Evolutionary conservation across 2,329 filamentous ascomycete genomes (phyloP).

Genomic region (Aspergillus quadricinctus): DNA sequence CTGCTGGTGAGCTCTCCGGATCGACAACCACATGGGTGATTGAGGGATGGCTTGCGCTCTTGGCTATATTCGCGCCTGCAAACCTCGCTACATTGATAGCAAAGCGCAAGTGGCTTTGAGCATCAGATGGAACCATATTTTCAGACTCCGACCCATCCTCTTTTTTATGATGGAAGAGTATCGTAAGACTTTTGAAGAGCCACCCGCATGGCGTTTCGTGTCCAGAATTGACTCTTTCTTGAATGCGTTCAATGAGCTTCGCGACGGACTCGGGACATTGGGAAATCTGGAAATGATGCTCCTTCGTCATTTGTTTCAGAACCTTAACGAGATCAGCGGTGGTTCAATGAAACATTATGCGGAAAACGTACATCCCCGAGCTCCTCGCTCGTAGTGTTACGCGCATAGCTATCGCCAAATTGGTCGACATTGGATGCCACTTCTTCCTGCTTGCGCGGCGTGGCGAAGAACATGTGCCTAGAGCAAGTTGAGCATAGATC

Average conservation of each 20-base stretch:
- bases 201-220: conserved; percentile 38
- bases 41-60: conserved; percentile 47
- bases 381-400: conserved; percentile 63
- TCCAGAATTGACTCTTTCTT: conserved; percentile 38
- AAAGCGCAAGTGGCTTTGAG: conserved; percentile 34
- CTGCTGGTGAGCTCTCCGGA: conserved; percentile 43
- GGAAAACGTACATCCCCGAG: conserved; percentile 44
- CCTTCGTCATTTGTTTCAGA: conserved; percentile 38
- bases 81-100: conserved; percentile 62
- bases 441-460: conserved; percentile 50
- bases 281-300: conserved; percentile 31
- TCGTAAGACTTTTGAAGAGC: conserved; percentile 46
- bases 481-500: conserved; percentile 2
- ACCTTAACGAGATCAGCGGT: conserved; percentile 22
- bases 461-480: conserved; percentile 69
- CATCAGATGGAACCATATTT: not conserved
- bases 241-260: conserved; percentile 54
- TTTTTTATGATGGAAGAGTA: conserved; percentile 37
- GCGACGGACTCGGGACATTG: conserved; percentile 47
- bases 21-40: conserved; percentile 73
- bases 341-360: not conserved
- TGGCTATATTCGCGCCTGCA: conserved; percentile 58
- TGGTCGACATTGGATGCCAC: conserved; percentile 65
- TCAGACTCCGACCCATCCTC: conserved; percentile 1
- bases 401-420: conserved; percentile 77